Base-by-base conservation (phyloP, 495 filamentous ascomycete genomes). In the Alectoria sarmentosa region DNA sequence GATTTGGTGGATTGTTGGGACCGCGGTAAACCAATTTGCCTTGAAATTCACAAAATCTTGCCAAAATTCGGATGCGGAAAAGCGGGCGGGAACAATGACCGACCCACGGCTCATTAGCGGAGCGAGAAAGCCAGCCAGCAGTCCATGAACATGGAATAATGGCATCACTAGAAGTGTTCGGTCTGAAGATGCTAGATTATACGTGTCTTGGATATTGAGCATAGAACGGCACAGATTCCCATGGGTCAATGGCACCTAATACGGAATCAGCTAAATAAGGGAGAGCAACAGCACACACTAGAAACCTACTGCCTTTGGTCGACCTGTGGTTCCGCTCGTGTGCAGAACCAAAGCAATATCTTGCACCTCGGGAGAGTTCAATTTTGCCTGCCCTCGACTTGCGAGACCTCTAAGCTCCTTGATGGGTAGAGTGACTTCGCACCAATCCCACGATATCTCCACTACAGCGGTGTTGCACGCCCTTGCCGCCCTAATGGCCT, bases 1-100 rank as follows among this genome's bases (percentile, higher is more conserved):
- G 67, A 95, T 91, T 69, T 92, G 90, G 76, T 95, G 90, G 72
- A 95, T 92, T 0, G 90, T 92, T 1, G 90, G 90, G 9, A 93
- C 88, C 15, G 90, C 90, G 0, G 90, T 90, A 75, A 91, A 95
- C 90, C 90, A 95, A 71, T 87, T 95, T 19, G 89, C 90, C 21
- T 77, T 74, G 76, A 88, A 75, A 46, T 77, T 73, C 62, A 78
- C 76, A 69, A 91, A 93, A 69, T 91, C 85, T 21, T 74, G 66
- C 90, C 90, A 95, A 78, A 95, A 95, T 48, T 90, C 84, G 15
- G 81, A 80, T 15, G 90, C 88, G 21, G 90, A 93, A 80, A 92
- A 95, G 65, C 84, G 84, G n/a, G 77, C 56, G 1, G 90, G 89
- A 7, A 92, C 83, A 64, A 92, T 80, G 65, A 91, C 85, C 17